Base-by-base conservation (phyloP, 2,329 filamentous ascomycete species). In the Monilinia vaccinii-corymbosi region DNA sequence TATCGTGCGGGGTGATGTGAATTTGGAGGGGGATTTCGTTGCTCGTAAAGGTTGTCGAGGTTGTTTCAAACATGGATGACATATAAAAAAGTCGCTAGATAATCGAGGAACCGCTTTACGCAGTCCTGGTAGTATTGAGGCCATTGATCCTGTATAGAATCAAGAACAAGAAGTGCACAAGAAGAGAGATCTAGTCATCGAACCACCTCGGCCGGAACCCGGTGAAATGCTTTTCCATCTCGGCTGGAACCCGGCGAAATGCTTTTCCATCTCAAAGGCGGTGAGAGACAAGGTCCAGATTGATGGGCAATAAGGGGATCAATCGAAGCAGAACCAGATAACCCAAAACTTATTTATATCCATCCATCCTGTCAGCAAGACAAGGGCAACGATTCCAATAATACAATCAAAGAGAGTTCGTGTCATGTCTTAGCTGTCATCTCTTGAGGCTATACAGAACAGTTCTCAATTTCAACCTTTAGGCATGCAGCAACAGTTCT, bases 61-160 rank as follows among this genome's bases (percentile, higher is more conserved):
- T 51, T 64, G 62, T 25, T 65, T 68, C 4, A 67, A 58, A 55
- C 68, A 71, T 66, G 68, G 67, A 49, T 67, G 68, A 45, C 68
- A 71, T 49, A 70, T 62, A 48, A 71, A 71, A 63, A 72, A 69
- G 56, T 70, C 65, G 10, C 51, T 61, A 16, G 68, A 65, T 53
- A 72, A 63, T 44, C 61, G 62, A 11, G 70, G 70, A 32, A 64
- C 62, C 48, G 65, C 67, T 51, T 69, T 62, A 31, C 71, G 64
- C 31, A 72, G 55, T 13, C 66, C 65, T 21, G 70, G 66, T 7
- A 72, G 44, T 47, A 71, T 40, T 59, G 67, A 72, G 60, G 70
- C 66, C 71, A 72, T 72, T 62, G 67, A 55, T 58, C 10, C 31
- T n/a, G 5, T 16, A 32, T 36, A 28, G 36, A 9, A 31, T 14